Evolutionary conservation across 768 basidiomycete genomes (phyloP).

Genomic region (Boletus speciosus): DNA sequence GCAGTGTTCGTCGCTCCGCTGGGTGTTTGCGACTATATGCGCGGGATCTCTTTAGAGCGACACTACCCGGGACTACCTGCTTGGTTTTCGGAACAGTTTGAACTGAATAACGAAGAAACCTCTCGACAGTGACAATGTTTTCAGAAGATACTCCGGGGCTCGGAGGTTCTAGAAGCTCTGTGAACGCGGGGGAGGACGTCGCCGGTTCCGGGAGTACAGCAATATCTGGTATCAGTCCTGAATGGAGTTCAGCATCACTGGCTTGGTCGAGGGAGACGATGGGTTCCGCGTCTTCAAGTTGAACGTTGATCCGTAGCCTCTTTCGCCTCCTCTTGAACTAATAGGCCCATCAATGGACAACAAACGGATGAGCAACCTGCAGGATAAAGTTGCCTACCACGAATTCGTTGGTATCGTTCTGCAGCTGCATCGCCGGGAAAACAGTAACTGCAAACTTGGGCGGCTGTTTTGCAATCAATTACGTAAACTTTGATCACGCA

Average conservation of each 20-base stretch:
- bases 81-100: background rate
- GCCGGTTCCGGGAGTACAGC: constrained; percentile 9
- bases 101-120: constrained; percentile 18
- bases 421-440: constrained; percentile 3
- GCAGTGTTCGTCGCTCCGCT: background rate
- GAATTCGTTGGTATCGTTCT: constrained; percentile 16
- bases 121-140: constrained; percentile 24
- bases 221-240: constrained; percentile 18
- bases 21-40: constrained; percentile 20
- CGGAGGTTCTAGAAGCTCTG: background rate
- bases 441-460: background rate
- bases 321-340: constrained; percentile 29
- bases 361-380: background rate
- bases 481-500: background rate
- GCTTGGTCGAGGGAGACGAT: background rate
- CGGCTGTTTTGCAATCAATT: too few relatives aligned
- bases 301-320: constrained; percentile 10
- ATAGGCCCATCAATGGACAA: background rate
- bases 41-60: background rate
- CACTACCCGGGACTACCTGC: background rate
- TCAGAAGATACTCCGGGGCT: background rate
- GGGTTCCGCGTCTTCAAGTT: background rate
- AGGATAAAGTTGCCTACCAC: constrained; percentile 16
- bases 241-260: background rate
- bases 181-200: background rate